A percentile compares a stretch with the other conserved stretches of the same genome.
Evolutionary conservation across 78 protist genomes (phyloP).

Genomic region (Guillardia theta): DNA sequence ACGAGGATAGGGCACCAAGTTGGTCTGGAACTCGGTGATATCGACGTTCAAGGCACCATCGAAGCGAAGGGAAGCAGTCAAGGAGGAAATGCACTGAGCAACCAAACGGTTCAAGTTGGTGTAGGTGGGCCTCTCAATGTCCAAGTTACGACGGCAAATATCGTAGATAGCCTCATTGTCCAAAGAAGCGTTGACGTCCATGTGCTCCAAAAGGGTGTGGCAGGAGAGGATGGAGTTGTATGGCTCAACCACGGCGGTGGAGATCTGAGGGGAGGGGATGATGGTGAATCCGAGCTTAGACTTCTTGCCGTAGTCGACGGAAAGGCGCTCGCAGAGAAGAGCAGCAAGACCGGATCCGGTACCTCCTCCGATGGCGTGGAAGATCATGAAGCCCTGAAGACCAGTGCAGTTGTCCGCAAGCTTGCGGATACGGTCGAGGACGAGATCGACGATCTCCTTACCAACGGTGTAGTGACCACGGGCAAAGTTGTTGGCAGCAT

Average conservation of each 20-base stretch:
- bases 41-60: conserved; percentile 98
- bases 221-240: conserved; percentile 97
- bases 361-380: conserved; percentile 91
- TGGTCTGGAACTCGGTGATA: conserved; percentile 98
- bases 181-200: conserved; percentile 85
- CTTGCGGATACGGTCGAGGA: conserved; percentile 95
- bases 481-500: conserved; percentile 99
- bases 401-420: conserved; percentile 98
- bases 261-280: conserved; percentile 77
- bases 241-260: conserved; percentile 99
- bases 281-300: conserved; percentile 94
- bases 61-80: conserved; percentile 98
- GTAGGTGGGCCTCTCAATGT: conserved; percentile 96
- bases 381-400: conserved; percentile 88
- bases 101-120: conserved; percentile 97
- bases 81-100: conserved; percentile 93
- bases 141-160: conserved; percentile 94
- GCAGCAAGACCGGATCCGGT: conserved; percentile 99
- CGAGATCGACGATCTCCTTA: conserved; percentile 89
- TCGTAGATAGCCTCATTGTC: conserved; percentile 98
- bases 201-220: conserved; percentile 95
- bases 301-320: conserved; percentile 98
- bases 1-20: conserved; percentile 96
- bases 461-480: conserved; percentile 99
- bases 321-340: conserved; percentile 93